Conservation (phyloP, 2,329 filamentous ascomycete genomes). For the Knoxdaviesia capensis region DNA sequence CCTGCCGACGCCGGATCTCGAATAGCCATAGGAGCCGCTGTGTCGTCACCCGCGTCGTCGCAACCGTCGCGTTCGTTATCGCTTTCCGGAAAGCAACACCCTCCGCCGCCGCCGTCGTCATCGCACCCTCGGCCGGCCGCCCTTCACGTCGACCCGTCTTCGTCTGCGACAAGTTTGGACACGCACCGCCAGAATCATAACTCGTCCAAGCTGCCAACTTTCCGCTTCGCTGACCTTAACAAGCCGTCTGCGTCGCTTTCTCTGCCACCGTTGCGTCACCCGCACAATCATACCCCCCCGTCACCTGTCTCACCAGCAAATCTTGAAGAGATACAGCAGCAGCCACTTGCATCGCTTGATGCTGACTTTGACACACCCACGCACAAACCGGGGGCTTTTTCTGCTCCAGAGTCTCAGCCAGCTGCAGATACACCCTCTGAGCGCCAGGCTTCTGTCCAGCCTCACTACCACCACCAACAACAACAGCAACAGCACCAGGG, state of each 20-base stretch:
- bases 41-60: no score
- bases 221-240: constrained; percentile 29
- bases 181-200: constrained; percentile 31
- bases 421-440: neutral
- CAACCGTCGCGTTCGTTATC: no score
- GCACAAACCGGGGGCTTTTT: neutral
- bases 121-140: no score
- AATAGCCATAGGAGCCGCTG: no score
- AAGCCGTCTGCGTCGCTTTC: neutral
- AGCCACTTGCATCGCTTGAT: constrained; percentile 93
- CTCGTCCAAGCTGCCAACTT: constrained; percentile 33
- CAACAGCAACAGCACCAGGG: no score
- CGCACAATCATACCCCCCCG: constrained; percentile 61
- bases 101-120: no score
- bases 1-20: no score
- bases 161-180: constrained; percentile 12
- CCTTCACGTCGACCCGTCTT: neutral
- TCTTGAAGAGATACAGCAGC: no score
- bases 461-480: no score
- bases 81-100: no score
- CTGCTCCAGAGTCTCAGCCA: neutral
- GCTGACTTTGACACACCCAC: constrained; percentile 12
- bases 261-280: neutral
- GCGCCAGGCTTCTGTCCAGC: no score
- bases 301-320: constrained; percentile 75